Percentiles rank a stretch among this genome's conserved stretches.
Evolutionary conservation across 2,329 filamentous ascomycete species (phyloP).

Genomic region (Atkinsonella texensis): DNA sequence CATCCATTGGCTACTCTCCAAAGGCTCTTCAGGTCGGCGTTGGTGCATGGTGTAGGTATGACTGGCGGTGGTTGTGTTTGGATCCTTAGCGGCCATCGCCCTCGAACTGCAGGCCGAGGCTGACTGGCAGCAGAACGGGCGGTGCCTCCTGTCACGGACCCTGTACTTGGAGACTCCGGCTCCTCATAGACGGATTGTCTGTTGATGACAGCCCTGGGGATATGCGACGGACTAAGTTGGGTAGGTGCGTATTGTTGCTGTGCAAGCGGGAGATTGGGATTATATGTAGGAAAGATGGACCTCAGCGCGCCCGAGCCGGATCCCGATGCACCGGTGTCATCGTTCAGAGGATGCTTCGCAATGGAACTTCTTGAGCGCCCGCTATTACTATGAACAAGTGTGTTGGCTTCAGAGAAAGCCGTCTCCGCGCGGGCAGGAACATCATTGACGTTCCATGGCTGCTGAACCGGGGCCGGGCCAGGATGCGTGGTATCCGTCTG

Average conservation of each 20-base stretch:
- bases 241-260: slow-evolving; percentile 61
- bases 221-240: slow-evolving; percentile 48
- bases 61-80: slow-evolving; percentile 28
- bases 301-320: slow-evolving; percentile 32
- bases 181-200: slow-evolving; percentile 42
- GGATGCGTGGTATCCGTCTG: slow-evolving; percentile 3
- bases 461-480: slow-evolving; percentile 20
- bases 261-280: slow-evolving; percentile 52
- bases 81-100: slow-evolving; percentile 18
- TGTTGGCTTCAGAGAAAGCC: slow-evolving; percentile 38
- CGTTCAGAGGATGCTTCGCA: slow-evolving; percentile 37
- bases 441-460: slow-evolving; percentile 29
- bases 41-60: slow-evolving; percentile 40
- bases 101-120: slow-evolving; percentile 10
- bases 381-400: slow-evolving; percentile 37
- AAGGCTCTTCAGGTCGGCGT: slow-evolving; percentile 49
- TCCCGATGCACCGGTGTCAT: slow-evolving; percentile 18
- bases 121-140: slow-evolving; percentile 8
- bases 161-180: slow-evolving; percentile 3
- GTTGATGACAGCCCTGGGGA: slow-evolving; percentile 54
- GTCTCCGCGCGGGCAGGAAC: slow-evolving; percentile 35
- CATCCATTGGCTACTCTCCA: slow-evolving; percentile 63
- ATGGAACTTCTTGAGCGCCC: slow-evolving; percentile 43
- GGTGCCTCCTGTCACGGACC: slow-evolving; percentile 1
- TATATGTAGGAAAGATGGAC: slow-evolving; percentile 68